Percentiles rank a stretch among this genome's conserved stretches.
These are phyloP conservation scores for Skeletonema costatum DNA, from an alignment of 108 stramenopile species.

Conservation along the genomic window DNA sequence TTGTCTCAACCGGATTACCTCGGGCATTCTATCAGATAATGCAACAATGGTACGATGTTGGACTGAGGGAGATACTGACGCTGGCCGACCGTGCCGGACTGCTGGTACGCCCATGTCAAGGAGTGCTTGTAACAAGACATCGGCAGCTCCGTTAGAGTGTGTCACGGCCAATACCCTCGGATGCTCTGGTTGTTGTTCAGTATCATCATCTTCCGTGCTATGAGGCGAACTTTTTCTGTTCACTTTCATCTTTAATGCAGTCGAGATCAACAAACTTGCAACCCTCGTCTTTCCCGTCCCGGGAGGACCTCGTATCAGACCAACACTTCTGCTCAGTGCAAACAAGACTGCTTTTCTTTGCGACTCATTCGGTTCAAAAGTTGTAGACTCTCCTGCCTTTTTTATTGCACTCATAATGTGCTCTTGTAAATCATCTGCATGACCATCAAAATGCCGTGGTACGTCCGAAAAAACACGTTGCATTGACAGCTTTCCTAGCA, in stretches of 20 bases:
- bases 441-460: slow-evolving; percentile 18
- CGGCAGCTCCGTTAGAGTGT: slow-evolving; percentile 76
- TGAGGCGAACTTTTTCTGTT: background rate
- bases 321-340: slow-evolving; percentile 52
- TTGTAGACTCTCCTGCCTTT: slow-evolving; percentile 19
- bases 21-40: slow-evolving; percentile 56
- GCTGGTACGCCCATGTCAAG: slow-evolving; percentile 69
- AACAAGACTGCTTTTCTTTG: slow-evolving; percentile 60
- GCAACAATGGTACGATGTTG: slow-evolving; percentile 68
- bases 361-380: slow-evolving; percentile 62
- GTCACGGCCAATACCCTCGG: slow-evolving; percentile 66
- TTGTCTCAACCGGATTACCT: slow-evolving; percentile 46
- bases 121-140: slow-evolving; percentile 69
- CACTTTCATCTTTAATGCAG: slow-evolving; percentile 47
- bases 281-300: slow-evolving; percentile 56
- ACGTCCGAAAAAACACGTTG: slow-evolving; percentile 2
- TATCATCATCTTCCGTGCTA: slow-evolving; percentile 1
- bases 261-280: slow-evolving; percentile 58
- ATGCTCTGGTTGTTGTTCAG: background rate
- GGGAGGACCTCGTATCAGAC: slow-evolving; percentile 60
- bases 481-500: background rate
- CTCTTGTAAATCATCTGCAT: slow-evolving; percentile 22
- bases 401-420: slow-evolving; percentile 32
- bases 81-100: slow-evolving; percentile 66
- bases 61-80: slow-evolving; percentile 59